Base-by-base conservation (phyloP, 2,329 filamentous ascomycete species). In the Raffaelea deltoideospora region DNA sequence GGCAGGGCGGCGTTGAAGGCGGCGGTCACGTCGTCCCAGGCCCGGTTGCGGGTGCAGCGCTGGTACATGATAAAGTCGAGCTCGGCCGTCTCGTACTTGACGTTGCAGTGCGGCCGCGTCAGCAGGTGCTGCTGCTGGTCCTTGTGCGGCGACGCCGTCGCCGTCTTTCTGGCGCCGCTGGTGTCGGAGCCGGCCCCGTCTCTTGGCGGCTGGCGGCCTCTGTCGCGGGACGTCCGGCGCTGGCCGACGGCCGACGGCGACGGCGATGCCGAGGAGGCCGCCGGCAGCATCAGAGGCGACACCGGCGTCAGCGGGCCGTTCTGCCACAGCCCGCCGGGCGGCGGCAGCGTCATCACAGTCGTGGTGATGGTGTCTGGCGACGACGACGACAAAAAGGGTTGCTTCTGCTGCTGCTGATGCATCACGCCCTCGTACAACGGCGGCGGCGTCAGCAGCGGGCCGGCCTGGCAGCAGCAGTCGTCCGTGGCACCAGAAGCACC, bases 41-140 rank as follows among this genome's bases (percentile, higher is more conserved):
- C 37, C 10, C 45, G 40, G 38, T 46, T 46, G 33, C 42, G 42
- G 40, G 41, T 47, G 28, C 40, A 43, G 15, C 45, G 45, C 43
- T 45, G 41, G 39, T 47, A 47, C 44, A 47, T 43, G 43, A 47
- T 46, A 29, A 45, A 47, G 41, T 47, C 45, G 5, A 46, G 41
- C 44, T 46, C 43, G 33, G 43, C 44, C 14, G 43, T 45, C 39
- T 45, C 43, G 39, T 47, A 47, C 39, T 47, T 47, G 42, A 46
- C 41, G 35, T 47, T 47, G 41, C 43, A 45, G 39, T 47, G 45
- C 13, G 43, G 43, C 37, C n/a, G n/a, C n/a, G n/a, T n/a, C n/a
- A n/a, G n/a, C n/a, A n/a, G n/a, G n/a, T n/a, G n/a, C n/a, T n/a
- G n/a, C n/a, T n/a, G n/a, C n/a, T n/a, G n/a, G n/a, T n/a, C n/a